phyloP scores from a whole-genome alignment of 345 rosid genomes.

The Acer negundo region DNA sequence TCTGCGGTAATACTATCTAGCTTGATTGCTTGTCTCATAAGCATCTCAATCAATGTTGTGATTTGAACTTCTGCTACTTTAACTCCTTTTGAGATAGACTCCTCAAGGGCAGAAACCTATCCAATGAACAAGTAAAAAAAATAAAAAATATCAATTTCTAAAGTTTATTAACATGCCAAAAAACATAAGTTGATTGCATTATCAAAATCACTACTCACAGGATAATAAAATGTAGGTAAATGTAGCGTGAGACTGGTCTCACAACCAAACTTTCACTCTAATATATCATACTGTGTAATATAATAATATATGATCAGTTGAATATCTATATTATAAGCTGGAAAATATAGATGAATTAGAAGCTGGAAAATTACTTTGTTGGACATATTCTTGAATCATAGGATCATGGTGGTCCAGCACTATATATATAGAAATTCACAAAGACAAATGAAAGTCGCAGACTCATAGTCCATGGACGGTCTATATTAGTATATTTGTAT shows the following conservation, averaged over 20 bases:
- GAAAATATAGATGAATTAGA: no score
- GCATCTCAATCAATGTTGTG: conserved; percentile 61
- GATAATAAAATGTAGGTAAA: no score
- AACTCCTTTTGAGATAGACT: conserved; percentile 37
- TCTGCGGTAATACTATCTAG: conserved; percentile 44
- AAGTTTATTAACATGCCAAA: background rate
- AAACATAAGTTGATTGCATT: background rate
- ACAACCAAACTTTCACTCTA: no score
- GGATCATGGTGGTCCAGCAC: no score
- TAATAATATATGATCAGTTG: no score
- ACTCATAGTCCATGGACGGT: background rate
- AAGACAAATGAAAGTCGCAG: background rate
- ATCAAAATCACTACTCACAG: no score
- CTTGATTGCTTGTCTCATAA: conserved; percentile 61
- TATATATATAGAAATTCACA: no score
- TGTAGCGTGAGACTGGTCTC: no score
- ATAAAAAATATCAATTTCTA: background rate
- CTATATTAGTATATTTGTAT: background rate
- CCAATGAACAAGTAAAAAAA: background rate
- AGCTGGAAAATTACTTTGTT: no score
- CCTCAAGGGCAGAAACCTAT: conserved; percentile 46
- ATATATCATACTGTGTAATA: no score
- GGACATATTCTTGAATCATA: no score
- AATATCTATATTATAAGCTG: no score
- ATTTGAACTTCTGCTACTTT: conserved; percentile 58